Conservation (phyloP, 202 grass and related monocot species). For the Miscanthus sacchariflorus region DNA sequence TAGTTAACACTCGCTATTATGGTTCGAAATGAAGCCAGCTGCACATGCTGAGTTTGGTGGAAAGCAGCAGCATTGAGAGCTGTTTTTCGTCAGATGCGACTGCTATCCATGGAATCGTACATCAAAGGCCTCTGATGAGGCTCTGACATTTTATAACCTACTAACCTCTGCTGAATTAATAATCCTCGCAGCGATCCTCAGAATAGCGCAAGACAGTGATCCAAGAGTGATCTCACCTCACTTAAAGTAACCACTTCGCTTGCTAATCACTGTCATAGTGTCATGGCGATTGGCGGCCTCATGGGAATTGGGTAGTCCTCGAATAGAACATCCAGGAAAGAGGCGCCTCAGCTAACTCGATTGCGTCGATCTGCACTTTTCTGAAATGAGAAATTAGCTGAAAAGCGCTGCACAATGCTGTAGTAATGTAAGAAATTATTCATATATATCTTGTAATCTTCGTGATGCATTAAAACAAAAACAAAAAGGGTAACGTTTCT, state of each 20-base stretch:
- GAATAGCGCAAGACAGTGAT: background rate
- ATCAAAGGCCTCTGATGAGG: background rate
- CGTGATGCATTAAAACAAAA: background rate
- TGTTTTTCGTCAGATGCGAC: background rate
- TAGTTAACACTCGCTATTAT: conserved; percentile 12
- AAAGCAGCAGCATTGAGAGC: background rate
- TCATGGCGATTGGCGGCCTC: background rate
- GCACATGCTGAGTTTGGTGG: background rate
- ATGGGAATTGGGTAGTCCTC: background rate
- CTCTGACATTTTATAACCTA: background rate
- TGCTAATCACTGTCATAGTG: conserved; percentile 5
- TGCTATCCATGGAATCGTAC: background rate
- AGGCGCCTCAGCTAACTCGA: background rate
- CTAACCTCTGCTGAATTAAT: background rate
- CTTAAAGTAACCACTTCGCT: background rate
- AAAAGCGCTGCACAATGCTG: too few species aligned
- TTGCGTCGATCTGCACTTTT: background rate
- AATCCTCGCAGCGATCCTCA: background rate
- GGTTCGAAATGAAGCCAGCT: background rate
- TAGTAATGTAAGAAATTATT: too few species aligned
- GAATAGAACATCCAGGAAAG: too few species aligned
- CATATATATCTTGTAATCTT: background rate
- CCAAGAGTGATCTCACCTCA: background rate
- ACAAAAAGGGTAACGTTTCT: background rate
- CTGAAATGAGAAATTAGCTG: too few species aligned